These are phyloP conservation scores for Sordariomycetes sp. DNA, from an alignment of 2,329 filamentous ascomycete species.

Conservation along the genomic window DNA sequence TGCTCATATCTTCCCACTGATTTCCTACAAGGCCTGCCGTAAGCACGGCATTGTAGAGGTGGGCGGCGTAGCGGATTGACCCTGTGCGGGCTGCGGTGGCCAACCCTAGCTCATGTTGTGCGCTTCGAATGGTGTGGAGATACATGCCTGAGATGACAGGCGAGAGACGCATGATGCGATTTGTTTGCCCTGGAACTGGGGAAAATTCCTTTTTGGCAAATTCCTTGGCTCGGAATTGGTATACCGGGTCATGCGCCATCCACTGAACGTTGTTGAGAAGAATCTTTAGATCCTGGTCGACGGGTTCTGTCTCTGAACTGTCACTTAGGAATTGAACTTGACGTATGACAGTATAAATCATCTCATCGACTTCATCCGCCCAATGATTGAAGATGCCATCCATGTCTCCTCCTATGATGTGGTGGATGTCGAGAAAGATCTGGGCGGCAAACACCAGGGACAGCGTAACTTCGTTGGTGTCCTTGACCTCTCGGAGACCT, in stretches of 20 bases:
- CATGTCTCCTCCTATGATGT: constrained; percentile 14
- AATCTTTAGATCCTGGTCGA: constrained; percentile 6
- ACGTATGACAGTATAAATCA: constrained; percentile 11
- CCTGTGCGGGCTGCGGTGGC: constrained; percentile 26
- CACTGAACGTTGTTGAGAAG: not conserved
- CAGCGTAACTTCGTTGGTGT: constrained; percentile 20
- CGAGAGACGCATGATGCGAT: constrained; percentile 22
- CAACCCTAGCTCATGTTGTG: constrained; percentile 21
- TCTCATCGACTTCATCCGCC: not conserved
- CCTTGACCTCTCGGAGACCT: constrained; percentile 20
- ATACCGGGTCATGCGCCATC: not conserved
- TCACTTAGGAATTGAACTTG: constrained; percentile 19
- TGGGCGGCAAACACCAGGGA: constrained; percentile 29
- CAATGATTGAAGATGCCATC: constrained; percentile 4
- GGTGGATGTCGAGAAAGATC: constrained; percentile 29
- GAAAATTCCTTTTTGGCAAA: not conserved
- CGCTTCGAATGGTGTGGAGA: constrained; percentile 22
- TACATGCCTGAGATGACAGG: constrained; percentile 24
- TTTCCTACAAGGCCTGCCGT: constrained; percentile 4
- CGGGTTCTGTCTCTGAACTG: constrained; percentile 18
- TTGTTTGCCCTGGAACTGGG: constrained; percentile 4
- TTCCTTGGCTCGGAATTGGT: not conserved
- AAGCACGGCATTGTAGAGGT: constrained; percentile 29
- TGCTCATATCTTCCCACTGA: constrained; percentile 31
- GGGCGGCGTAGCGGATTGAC: constrained; percentile 22